Evolutionary conservation across 1,284 basidiomycete genomes (phyloP).

Genomic region (Ceratobasidium sp.): DNA sequence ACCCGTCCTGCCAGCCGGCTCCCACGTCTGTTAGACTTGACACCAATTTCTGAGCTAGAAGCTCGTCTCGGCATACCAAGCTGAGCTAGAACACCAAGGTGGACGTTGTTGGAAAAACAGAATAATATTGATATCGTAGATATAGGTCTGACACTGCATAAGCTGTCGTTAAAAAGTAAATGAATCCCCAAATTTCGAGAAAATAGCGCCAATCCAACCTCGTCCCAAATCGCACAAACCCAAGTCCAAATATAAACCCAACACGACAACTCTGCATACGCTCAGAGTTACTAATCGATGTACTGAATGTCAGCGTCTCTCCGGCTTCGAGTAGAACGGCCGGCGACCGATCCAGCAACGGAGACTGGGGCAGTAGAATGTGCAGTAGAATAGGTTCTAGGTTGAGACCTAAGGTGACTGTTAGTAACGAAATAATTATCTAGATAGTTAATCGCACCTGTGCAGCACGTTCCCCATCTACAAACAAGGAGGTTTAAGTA

Average conservation of each 20-base stretch:
- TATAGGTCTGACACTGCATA: constrained; percentile 15
- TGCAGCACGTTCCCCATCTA: constrained; percentile 40
- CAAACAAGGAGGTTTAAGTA: not conserved
- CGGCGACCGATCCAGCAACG: constrained; percentile 23
- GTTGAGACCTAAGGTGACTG: constrained; percentile 18
- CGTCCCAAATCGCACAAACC: constrained; percentile 24
- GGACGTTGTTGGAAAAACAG: not conserved
- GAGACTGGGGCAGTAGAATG: constrained; percentile 36
- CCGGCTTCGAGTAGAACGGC: constrained; percentile 35
- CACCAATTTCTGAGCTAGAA: not conserved
- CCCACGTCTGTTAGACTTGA: too few relatives aligned
- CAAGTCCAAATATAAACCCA: constrained; percentile 18
- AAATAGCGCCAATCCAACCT: constrained; percentile 9
- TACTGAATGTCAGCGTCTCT: constrained; percentile 27
- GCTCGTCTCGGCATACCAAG: constrained; percentile 9
- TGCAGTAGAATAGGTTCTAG: constrained; percentile 30
- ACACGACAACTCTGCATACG: not conserved
- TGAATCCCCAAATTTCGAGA: constrained; percentile 12
- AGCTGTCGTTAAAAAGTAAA: constrained; percentile 5
- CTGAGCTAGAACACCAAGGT: not conserved
- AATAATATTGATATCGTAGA: constrained; percentile 21
- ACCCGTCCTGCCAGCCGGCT: too few relatives aligned
- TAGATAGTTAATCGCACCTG: not conserved
- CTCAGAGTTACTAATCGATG: constrained; percentile 3
- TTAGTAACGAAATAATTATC: not conserved